phyloP scores from a whole-genome alignment of 768 basidiomycete species.

The Mycena capillaripes region DNA sequence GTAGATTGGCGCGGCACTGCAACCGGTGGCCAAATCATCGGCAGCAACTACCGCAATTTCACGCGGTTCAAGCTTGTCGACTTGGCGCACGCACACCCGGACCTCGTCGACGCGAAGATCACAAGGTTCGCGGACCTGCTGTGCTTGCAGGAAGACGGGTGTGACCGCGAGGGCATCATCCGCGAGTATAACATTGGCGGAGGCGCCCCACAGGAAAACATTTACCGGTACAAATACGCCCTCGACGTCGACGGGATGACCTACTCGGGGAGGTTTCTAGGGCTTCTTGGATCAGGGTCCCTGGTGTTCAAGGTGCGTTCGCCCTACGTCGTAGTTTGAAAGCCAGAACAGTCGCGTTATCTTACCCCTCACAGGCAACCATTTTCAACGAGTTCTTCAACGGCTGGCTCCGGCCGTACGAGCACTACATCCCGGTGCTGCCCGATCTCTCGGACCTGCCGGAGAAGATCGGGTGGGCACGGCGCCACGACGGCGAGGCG shows the following conservation, averaged over 20 bases:
- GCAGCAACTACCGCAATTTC: background rate
- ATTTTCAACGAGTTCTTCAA: constrained; percentile 1
- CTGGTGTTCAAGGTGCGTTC: constrained; percentile 11
- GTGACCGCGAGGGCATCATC: background rate
- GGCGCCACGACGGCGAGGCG: no score
- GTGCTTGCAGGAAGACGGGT: background rate
- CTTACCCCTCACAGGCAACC: background rate
- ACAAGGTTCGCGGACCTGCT: background rate
- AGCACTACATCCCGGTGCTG: background rate
- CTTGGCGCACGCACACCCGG: background rate
- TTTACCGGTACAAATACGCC: constrained; percentile 1
- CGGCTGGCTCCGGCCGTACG: constrained; percentile 17
- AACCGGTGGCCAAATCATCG: background rate
- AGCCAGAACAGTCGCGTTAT: background rate
- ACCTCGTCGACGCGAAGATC: background rate
- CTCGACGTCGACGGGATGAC: constrained; percentile 4
- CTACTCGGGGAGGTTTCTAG: background rate
- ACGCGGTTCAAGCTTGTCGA: background rate
- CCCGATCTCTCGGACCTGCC: constrained; percentile 2
- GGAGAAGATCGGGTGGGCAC: constrained; percentile 4
- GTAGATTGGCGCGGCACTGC: background rate
- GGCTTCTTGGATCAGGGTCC: background rate
- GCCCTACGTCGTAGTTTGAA: no score
- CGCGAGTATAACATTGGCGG: background rate
- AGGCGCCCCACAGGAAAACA: background rate